Evolutionary conservation across 208 protist species (phyloP), one percentile per base, ranked within the genome.

Genomic region (Trypanosoma conorhini): DNA sequence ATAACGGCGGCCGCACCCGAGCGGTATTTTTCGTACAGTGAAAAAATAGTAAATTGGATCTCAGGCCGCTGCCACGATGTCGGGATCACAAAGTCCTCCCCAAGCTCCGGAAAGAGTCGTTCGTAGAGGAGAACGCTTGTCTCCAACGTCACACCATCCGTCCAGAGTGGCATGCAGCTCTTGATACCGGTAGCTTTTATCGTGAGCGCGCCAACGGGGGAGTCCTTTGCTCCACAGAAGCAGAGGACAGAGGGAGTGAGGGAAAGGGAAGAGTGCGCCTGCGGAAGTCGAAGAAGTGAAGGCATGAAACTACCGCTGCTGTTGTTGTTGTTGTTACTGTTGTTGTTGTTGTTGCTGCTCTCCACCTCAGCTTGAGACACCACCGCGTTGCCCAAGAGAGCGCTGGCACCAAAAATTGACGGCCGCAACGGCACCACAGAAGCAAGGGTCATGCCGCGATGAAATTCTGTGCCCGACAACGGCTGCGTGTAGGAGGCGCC

Each of bases 111-210:
- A 58, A 87, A 85, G 22, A 81, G 62, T n/a, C 76, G 77, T 57
- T 84, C 74, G 46, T 81, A 86, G 8, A 89, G 55, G 15, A 89
- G 67, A 10, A 92, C 42, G 57, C 79, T 72, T 38, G 79, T 54
- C 69, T 89, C 87, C 22, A 89, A n/a, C 5, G 78, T 80, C 48
- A 87, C 35, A 59, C 87, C 83, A 21, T 83, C 80, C 0, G 54
- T 50, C 77, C 87, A 92, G 8, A 70, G 17, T 8, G 85, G 79
- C 38, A 85, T 75, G 35, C 52, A 76, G 52, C 71, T 69, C 31
- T 66, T 54, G 24, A 57, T 63, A 0, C 38, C 31, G 42, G 21
- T 26, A 38, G 63, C 26, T 42, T 72, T 68, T 28, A 77, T 24
- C 28, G 59, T 62, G 31, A 77, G 60, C 51, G 66, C 68, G 17